Base-by-base conservation (phyloP, 2,329 filamentous ascomycete genomes). In the Xylariaceae sp. region DNA sequence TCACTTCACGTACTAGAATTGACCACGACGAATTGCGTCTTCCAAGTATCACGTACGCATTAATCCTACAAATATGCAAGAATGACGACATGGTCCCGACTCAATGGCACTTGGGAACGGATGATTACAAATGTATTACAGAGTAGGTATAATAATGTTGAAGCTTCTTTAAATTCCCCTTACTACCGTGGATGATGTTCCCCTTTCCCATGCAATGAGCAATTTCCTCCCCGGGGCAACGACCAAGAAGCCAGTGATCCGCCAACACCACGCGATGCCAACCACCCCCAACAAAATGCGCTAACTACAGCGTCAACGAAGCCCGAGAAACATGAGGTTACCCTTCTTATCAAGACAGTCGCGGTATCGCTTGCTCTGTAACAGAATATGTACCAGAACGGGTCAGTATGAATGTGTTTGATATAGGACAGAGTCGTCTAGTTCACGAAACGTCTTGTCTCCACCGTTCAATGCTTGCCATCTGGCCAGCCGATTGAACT, bases 391-490 rank as follows among this genome's bases (percentile, higher is more conserved):
- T 16, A 44, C 43, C 8, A 22, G 21, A 44, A 36, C 3, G 47
- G 8, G 40, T 50, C 7, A 34, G 19, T 21, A 8, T 22, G 19
- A 16, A 6, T 26, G 21, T 43, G 21, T 18, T 43, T 43, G 5
- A 12, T 32, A 3, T 13, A 16, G 5, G 18, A 19, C 2, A 16
- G 12, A 37, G n/a, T 30, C 41, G 18, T 40, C 44, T 15, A 21
- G 13, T 47, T 65, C 51, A 69, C 36, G 63, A 59, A 39, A 69
- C 54, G 39, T 67, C 67, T 51, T 69, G 67, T 52, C 67, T 66
- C 67, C 67, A 69, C 43, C 64, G 65, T 52, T 69, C 67, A 32
- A 69, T 67, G 47, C 58, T 65, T 47, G 68, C 65, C 58, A 68
- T 64, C 47, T 68, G 67, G 19, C 54, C 64, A 19, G 62, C 54